Base-by-base conservation (phyloP, 495 filamentous ascomycete genomes). In the Penicillium goetzii region DNA sequence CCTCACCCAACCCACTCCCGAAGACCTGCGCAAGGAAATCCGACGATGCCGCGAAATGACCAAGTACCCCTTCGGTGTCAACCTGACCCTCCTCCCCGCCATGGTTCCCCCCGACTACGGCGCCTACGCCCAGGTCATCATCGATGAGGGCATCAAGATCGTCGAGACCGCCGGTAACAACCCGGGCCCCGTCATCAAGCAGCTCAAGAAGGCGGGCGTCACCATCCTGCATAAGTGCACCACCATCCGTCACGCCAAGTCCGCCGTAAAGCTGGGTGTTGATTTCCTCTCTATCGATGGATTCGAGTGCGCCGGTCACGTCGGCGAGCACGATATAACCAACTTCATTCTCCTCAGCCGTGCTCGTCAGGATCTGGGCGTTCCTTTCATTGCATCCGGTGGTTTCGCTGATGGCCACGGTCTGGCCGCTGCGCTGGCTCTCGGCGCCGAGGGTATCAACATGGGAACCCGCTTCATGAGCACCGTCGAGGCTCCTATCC, bases 151-250 rank as follows among this genome's bases (percentile, higher is more conserved):
- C 25, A 84, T 99, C 80, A 88, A 86, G 70, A 91, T 99, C 68
- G 95, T 99, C 68, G 95, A 99, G 82, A 99, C 95, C 8, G 95
- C 95, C 12, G 95, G 95, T 50, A 97, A 99, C 81, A 90, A 86
- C 73, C 95, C 95, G 0, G 95, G 93, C 15, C 91, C 92, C 17
- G 89, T 99, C 38, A 97, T 99, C 78, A 77, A 85, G 73, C 85
- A 92, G 79, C 83, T 99, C 59, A 99, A 99, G 81, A 82, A 85
- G 54, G 91, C 88, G 30, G 86, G 85, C 33, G 86, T 81, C 68
- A 92, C 85, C 59, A 87, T 99, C 67, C 83, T 99, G 51, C 95
- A 99, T 83, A 99, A 99, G 80, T 99, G 95, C 81, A 99, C 95
- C 23, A 97, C 94, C 2, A 93, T 99, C 76, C 81, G 94, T 23